Base-by-base conservation (phyloP, 257 asterid species). In the Salvia hispanica region DNA sequence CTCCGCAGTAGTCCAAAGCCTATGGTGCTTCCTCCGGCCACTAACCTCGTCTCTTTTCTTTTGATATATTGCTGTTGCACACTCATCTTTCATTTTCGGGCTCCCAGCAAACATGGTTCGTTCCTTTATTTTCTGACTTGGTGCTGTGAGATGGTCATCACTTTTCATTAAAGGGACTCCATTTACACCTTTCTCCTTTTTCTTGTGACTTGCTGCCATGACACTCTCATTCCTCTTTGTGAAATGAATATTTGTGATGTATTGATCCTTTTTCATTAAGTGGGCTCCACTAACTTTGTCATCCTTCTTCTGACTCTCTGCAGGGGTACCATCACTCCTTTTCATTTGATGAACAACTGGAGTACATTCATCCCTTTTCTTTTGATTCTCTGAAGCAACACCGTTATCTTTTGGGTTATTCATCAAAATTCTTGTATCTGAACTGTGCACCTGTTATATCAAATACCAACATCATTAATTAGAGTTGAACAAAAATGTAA, bases 1-100 rank as follows among this genome's bases (percentile, higher is more conserved):
- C 79, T 94, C 99, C 36, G 96, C 74, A 58, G 87, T 81, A 65
- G 96, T 84, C 97, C 98, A 93, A 45, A 86, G 71, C 33, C 86
- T 79, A 62, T 94, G 99, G 76, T 91, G 95, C 77, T 94, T 94
- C 80, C 99, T 83, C 73, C 90, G 77, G 36, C 73, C 79, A 64
- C 71, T 71, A 33, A 15, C 82, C 64, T 59, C 74, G 9, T 66
- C 78, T 55, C 66, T 54, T 67, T 67, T 71, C 64, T 74, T 72
- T 47, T 67, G 72, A 39, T 65, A 37, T 15, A 28, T 51, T 7
- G 54, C 21, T 63, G 55, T 50, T 13, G 45, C 40, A 42, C 64
- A 15, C 39, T 65, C 77, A 6, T 40, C 74, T 67, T 18, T 62
- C 70, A 62, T 79, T 69, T 71, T 76, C 0, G 76, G 77, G 46